Evolutionary conservation across 2,329 filamentous ascomycete species (phyloP), one percentile per base, ranked within the genome.

Genomic region (Trichoderma sp.): DNA sequence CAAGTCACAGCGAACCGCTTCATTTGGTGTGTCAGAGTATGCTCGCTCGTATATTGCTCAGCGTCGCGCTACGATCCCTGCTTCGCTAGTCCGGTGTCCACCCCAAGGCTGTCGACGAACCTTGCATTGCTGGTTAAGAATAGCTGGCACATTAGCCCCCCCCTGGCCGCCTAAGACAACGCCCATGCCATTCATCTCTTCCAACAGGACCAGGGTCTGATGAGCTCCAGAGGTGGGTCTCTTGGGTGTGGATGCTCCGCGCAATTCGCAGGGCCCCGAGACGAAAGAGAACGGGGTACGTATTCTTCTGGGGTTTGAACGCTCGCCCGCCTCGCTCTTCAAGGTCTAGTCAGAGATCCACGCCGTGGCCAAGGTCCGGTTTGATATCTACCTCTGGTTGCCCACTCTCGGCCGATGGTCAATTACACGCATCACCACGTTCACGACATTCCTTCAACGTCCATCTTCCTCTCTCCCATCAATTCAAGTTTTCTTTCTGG

Each of bases 21-120:
- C 78, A 80, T 79, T 78, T 80, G 76, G 78, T 83, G 82, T 82
- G 82, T 84, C 81, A 84, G 81, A 82, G 79, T 76, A 80, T 79
- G 78, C 80, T 79, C 80, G 78, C 78, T 82, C 80, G 82, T 82
- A 83, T 83, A 82, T 83, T 83, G 78, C 80, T 76, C 79, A 78
- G 79, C 80, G 78, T 81, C 80, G 78, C 78, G 71, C 69, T 71
- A 72, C 61, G 72, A 77, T 76, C 76, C 76, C 72, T 77, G 76
- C 69, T 32, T 70, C 63, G 67, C 69, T 74, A 74, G 76, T 72
- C 59, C 68, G 72, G 74, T 74, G 70, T 73, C 71, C 72, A 70
- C 68, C 69, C 69, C 69, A 71, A 70, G 71, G 72, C 74, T 74
- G 73, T 75, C 76, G 73, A 79, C 75, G 73, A 79, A 76, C 73